Base-by-base conservation (phyloP, 495 filamentous ascomycete genomes). In the Paragyromitra xinjiangensis region DNA sequence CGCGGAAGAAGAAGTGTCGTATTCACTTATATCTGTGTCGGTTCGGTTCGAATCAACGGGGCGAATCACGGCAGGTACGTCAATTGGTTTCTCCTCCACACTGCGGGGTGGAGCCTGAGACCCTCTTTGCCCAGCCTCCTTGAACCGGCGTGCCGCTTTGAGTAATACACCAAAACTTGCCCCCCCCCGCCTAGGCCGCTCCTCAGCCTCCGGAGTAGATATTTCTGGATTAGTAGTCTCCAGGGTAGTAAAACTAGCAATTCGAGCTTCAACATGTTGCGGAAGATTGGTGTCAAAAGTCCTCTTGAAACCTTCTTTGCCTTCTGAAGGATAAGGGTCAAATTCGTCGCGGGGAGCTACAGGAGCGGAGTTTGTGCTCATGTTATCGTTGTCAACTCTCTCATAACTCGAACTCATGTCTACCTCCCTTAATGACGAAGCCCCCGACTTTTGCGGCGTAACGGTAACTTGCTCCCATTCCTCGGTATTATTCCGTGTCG, bases 341-440 rank as follows among this genome's bases (percentile, higher is more conserved):
- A 19, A 24, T 48, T 42, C 55, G 24, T 58, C 76, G 2, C 22
- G 76, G 40, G n/a, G 19, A 29, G 59, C 24, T 58, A 56, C 61
- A 58, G 59, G 73, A 61, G 68, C 39, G 34, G 61, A 67, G n/a
- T 34, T 55, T 44, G 7, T 56, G 24, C 70, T 72, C 61, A 66
- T 66, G 14, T 73, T 73, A 66, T 73, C 73, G 9, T 9, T 63
- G 14, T 72, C 61, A 40, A 77, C 50, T 40, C 22, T 65, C 19
- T 77, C 74, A 50, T 53, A 73, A 24, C 71, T 68, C n/a, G 63
- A 39, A 39, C 55, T 69, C 72, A 76, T 72, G 14, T 77, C 73
- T 26, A 77, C 14, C 22, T 48, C 74, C 19, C 51, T 73, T 19
- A 73, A 48, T 40, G 74, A 77, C 3, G 69, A 51, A 66, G 74